phyloP scores from a whole-genome alignment of 176 grass and related monocot genomes.

The Oryza meridionalis region DNA sequence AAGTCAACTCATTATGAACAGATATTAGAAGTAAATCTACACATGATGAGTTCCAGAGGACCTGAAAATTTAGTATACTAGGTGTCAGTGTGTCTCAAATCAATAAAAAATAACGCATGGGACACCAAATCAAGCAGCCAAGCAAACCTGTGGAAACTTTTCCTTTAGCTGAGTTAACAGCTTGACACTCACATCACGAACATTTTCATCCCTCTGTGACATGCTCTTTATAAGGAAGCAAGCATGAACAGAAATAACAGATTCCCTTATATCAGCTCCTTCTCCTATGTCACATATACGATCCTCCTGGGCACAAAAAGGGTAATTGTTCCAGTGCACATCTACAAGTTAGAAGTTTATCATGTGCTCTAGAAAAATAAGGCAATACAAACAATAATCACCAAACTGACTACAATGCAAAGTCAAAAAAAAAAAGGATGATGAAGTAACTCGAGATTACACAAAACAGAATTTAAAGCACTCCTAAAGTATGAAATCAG shows the following conservation, averaged over 20 bases:
- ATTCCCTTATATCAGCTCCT: conserved; percentile 86
- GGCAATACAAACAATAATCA: conserved; percentile 4
- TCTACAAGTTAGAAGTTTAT: conserved; percentile 30
- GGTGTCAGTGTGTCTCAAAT: conserved; percentile 33
- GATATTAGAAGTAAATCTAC: conserved; percentile 98
- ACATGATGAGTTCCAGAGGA: conserved; percentile 95
- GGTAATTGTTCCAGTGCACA: conserved; percentile 26
- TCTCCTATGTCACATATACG: conserved; percentile 90
- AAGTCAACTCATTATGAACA: conserved; percentile 93
- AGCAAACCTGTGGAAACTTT: conserved; percentile 91
- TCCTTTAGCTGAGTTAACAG: conserved; percentile 93
- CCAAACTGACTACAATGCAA: conserved; percentile 15
- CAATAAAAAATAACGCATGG: conserved; percentile 31
- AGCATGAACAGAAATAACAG: conserved; percentile 78
- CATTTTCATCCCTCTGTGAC: conserved; percentile 95
- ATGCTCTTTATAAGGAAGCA: conserved; percentile 98
- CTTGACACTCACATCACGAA: conserved; percentile 94
- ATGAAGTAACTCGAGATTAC: conserved; percentile 25
- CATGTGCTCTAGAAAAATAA: conserved; percentile 11
- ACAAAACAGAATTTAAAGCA: not conserved
- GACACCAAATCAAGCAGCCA: conserved; percentile 33
- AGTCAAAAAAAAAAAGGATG: conserved; percentile 1
- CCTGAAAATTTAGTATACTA: conserved; percentile 57
- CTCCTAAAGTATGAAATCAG: conserved; percentile 9
- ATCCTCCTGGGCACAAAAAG: conserved; percentile 70